Evolutionary conservation across 768 basidiomycete species (phyloP), one percentile per base, ranked within the genome.

Genomic region (Hydnum rufescens): DNA sequence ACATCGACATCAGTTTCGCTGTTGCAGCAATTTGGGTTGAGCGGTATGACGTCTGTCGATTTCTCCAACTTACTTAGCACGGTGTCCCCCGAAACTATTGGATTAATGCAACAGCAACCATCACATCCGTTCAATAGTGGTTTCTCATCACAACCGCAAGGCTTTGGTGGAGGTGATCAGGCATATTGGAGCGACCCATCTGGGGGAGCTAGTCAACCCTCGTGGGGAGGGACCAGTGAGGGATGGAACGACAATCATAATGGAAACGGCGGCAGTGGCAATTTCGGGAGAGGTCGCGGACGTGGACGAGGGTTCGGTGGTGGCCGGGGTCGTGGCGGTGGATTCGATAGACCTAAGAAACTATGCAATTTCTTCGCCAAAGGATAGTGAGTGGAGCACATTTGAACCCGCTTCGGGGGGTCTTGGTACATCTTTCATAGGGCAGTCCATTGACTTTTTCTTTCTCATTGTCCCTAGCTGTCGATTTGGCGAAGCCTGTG

Each of bases 271-370:
- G 22, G 28, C n/a, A 19, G 53, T 28, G 49, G 50, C 49, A 13
- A 31, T 5, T n/a, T 18, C n/a, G 54, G 51, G n/a, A 18, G 4
- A 16, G 59, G 54, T 39, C 42, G 58, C 49, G 50, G 55, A 55
- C 4, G 51, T 13, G 2, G 54, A 25, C 16, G 39, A 25, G 4
- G 56, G 13, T 4, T 18, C 4, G 1, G 46, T 32, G 5, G 4
- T 16, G 49, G 31, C 6, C 16, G 49, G 32, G 25, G 49, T 29
- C 29, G 49, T 18, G 49, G 49, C 6, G 28, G 29, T 18, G 49
- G 30, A 28, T 13, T 32, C 29, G 42, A 29, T 48, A 48, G 53
- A 52, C 8, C 6, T 31, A 50, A 34, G 49, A 16, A 13, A 50
- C 51, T 53, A 8, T 25, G 43, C 31, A 34, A 54, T 32, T 51